Base-by-base conservation (phyloP, 345 rosid genomes). In the Euphorbia peplus region DNA sequence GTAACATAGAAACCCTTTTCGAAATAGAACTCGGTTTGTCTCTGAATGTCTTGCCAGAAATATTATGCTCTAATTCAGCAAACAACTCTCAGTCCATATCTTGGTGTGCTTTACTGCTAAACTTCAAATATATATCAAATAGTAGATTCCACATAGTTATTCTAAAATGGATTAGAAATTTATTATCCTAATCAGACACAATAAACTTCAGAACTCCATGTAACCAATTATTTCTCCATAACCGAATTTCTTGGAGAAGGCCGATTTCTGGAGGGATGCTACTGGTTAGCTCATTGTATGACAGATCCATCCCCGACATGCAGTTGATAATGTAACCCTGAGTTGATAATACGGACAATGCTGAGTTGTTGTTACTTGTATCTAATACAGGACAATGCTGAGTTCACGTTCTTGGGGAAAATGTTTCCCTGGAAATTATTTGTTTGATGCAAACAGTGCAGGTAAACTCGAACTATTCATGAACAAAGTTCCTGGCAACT, bases 251-350 rank as follows among this genome's bases (percentile, higher is more conserved):
- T 0, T 3, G 15, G 64, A 60, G 22, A 4, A 32, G 47, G 22
- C 64, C 64, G 22, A 60, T 35, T 60, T 60, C 64, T 30, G 46
- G 26, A 60, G 64, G 64, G 28, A 60, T 60, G 13, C 9, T 35
- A 19, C 64, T 47, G 10, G 39, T 60, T 35, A 64, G 11, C 26
- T 64, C 18, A 16, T 64, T 64, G 25, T 8, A 4, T 16, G 68
- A 66, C 26, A 53, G 37, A 24, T 66, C 70, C 44, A 66, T 19
- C 32, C 70, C 60, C 0, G 24, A 15, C 61, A 67, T 24, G 8
- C 37, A 54, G 16, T 39, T 5, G 30, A 67, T 18, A 16, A 54
- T 39, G 10, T 11, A 4, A 24, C 70, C 69, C 25, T 64, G n/a
- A n/a, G n/a, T n/a, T n/a, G n/a, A n/a, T n/a, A n/a, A 50, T 1